Base-by-base conservation (phyloP, 2,329 filamentous ascomycete genomes). In the Diaporthe citrichinensis region DNA sequence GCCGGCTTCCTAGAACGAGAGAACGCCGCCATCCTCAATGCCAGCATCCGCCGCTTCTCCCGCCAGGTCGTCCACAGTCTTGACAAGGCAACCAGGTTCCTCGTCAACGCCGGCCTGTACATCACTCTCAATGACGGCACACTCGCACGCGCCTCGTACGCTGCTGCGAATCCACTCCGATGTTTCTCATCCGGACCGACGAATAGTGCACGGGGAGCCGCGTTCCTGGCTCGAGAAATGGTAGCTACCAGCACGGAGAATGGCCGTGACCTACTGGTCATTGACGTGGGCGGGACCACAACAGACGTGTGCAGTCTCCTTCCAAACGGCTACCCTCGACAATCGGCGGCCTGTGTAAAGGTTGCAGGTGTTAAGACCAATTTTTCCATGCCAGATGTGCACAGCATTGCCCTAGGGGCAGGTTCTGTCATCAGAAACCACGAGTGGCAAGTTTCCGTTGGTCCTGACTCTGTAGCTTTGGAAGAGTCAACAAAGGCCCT, bases 341-440 rank as follows among this genome's bases (percentile, higher is more conserved):
- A 69, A 7, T 69, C 65, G 1, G 65, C 65, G 7, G 65, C 65
- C 9, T 55, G 46, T 12, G 65, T 69, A 4, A 69, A 39, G n/a
- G 65, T 69, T 15, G 65, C 65, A 4, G 65, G 65, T 1, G 65
- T 69, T 2, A 69, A 69, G 34, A 69, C 65, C 3, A 69, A 69
- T 3, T 69, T 69, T 9, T 69, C 65, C 9, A 69, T 69, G 65
- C 65, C 65, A 4, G 65, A 69, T 69, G 65, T 69, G 3, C 65
- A 69, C 49, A 69, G 65, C 17, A 69, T 69, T 9, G 65, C 65
- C 34, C 34, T 69, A 0, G 65, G 65, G 2, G 49, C 65, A 14
- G 65, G 65, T 0, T 69, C 65, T 25, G 34, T 69, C n/a, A 41
- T 69, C 10, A 28, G 49, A 15, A 4, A n/a, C 17, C 34, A 31